A percentile compares a stretch with the other conserved stretches of the same genome.
These are phyloP conservation scores for Quercus robur DNA, from an alignment of 306 rosid genomes.

Conservation along the genomic window DNA sequence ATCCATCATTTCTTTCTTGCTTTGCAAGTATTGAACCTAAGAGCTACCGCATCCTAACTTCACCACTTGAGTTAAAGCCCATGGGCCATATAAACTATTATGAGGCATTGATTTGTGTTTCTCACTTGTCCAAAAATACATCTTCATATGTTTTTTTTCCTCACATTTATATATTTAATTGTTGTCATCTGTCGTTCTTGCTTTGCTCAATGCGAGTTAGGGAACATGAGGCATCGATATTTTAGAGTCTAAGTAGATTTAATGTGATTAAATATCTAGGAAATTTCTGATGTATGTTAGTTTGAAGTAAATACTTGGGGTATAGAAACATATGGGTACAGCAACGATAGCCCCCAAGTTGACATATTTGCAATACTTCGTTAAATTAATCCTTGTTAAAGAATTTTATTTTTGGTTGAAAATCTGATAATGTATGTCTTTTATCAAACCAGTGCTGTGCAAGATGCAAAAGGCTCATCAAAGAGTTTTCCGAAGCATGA, in stretches of 20 bases:
- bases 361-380: not conserved
- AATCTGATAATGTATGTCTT: slow-evolving; percentile 14
- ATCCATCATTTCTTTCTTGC: not conserved
- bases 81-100: not conserved
- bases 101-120: not conserved
- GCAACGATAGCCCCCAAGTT: not conserved
- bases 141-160: not conserved
- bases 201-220: not conserved
- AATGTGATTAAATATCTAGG: not conserved
- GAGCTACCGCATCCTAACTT: not conserved
- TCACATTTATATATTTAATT: not conserved
- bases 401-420: not conserved
- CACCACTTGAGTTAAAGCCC: not conserved
- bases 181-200: not conserved
- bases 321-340: not conserved
- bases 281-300: not conserved
- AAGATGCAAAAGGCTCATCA: slow-evolving; percentile 66
- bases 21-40: not conserved
- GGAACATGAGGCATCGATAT: not conserved
- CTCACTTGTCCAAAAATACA: not conserved
- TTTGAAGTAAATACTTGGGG: not conserved
- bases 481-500: slow-evolving; percentile 83
- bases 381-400: not conserved
- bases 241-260: not conserved
- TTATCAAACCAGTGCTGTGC: slow-evolving; percentile 45